phyloP scores from a whole-genome alignment of 2,329 filamentous ascomycete genomes.

The Hypoxylon sp. region DNA sequence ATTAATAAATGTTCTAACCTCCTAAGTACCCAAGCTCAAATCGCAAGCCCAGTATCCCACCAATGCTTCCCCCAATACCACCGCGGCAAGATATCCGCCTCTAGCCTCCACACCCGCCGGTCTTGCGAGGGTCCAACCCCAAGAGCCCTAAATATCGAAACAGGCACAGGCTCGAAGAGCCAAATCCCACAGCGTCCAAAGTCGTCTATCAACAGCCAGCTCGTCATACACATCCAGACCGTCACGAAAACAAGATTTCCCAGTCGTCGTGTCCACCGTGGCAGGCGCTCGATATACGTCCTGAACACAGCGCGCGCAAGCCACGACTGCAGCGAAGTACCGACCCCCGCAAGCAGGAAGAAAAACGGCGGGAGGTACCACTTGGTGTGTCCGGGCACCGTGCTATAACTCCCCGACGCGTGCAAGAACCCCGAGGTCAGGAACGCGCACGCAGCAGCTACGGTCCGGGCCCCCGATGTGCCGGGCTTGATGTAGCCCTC shows the following conservation, averaged over 20 bases:
- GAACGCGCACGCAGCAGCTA: constrained; percentile 70
- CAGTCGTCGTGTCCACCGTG: constrained; percentile 62
- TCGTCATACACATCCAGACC: constrained; percentile 78
- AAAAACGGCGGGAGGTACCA: constrained; percentile 74
- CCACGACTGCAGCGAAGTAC: constrained; percentile 71
- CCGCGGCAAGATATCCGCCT: constrained; percentile 63
- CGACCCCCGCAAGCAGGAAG: constrained; percentile 79
- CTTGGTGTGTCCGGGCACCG: constrained; percentile 66
- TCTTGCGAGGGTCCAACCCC: constrained; percentile 74
- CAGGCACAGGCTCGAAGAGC: constrained; percentile 85
- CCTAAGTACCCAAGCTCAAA: constrained; percentile 45
- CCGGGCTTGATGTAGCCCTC: constrained; percentile 58
- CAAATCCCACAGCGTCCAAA: constrained; percentile 81
- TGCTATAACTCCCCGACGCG: constrained; percentile 76
- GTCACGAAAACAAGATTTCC: constrained; percentile 75
- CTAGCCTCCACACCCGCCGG: constrained; percentile 70
- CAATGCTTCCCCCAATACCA: constrained; percentile 75
- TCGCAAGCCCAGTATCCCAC: constrained; percentile 65
- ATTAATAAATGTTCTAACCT: not conserved
- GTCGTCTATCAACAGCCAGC: constrained; percentile 79
- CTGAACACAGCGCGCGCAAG: constrained; percentile 35
- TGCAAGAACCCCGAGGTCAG: constrained; percentile 78
- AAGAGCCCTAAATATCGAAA: constrained; percentile 77
- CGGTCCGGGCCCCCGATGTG: constrained; percentile 52
- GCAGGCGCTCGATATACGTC: constrained; percentile 52